phyloP scores from a whole-genome alignment of 495 filamentous ascomycete genomes.

The Xylaria scruposa region DNA sequence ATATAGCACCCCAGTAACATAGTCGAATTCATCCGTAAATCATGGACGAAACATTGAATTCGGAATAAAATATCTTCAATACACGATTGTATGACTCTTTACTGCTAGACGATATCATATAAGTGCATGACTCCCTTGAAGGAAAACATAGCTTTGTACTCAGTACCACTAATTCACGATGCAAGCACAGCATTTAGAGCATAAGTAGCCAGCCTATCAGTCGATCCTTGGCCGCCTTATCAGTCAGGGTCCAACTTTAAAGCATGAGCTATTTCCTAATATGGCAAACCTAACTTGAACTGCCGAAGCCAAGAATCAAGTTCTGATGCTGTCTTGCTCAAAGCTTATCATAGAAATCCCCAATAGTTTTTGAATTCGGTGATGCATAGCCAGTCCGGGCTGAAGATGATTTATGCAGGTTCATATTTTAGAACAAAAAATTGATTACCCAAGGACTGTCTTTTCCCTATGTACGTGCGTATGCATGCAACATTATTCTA shows the following conservation, averaged over 20 bases:
- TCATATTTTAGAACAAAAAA: not conserved
- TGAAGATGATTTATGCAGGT: not conserved
- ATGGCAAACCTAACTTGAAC: constrained; percentile 6
- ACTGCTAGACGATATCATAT: not conserved
- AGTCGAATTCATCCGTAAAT: not conserved
- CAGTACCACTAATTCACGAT: constrained; percentile 27
- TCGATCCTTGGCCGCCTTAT: constrained; percentile 2
- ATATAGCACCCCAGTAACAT: not conserved
- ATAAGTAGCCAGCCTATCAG: not conserved
- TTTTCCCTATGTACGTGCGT: not conserved
- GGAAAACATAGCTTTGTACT: constrained; percentile 10
- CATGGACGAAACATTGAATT: no score
- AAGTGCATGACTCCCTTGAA: not conserved
- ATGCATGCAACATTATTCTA: constrained; percentile 4
- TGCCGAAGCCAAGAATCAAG: constrained; percentile 19
- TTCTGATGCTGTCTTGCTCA: not conserved
- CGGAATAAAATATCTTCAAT: no score
- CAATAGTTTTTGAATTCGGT: not conserved
- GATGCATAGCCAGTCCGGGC: not conserved
- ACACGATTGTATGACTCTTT: not conserved
- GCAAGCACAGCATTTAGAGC: constrained; percentile 8
- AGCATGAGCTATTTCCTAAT: constrained; percentile 21
- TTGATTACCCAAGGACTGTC: not conserved
- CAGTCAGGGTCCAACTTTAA: not conserved
- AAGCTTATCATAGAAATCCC: not conserved